A percentile compares a stretch with the other conserved stretches of the same genome.
Evolutionary conservation across 2,329 filamentous ascomycete genomes (phyloP).

Genomic region (Domatiomyces catenatus): DNA sequence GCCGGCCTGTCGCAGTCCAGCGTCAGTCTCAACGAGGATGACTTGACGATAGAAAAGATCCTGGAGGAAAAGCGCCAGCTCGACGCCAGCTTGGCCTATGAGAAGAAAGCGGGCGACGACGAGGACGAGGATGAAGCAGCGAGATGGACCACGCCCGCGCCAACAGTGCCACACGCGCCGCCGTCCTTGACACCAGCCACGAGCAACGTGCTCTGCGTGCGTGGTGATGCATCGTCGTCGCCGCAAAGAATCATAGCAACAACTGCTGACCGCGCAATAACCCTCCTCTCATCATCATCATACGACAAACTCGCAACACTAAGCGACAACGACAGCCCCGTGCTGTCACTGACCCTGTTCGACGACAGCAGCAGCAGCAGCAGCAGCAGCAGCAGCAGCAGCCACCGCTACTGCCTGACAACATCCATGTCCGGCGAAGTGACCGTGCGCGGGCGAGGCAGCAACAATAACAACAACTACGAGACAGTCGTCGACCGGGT

Average conservation of each 20-base stretch:
- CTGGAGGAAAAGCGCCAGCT: conserved; percentile 45
- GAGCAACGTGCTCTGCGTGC: conserved; percentile 18
- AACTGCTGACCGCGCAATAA: conserved; percentile 26
- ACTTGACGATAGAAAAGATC: conserved; percentile 44
- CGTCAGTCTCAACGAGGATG: conserved; percentile 25
- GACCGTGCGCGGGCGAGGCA: conserved; percentile 32
- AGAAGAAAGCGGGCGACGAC: conserved; percentile 34
- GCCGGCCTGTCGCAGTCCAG: conserved; percentile 38
- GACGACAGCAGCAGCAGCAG: too few species aligned
- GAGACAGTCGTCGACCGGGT: conserved; percentile 16
- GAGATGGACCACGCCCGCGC: conserved; percentile 10
- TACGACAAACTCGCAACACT: background rate
- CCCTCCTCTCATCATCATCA: background rate
- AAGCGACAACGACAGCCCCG: conserved; percentile 23
- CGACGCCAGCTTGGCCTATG: conserved; percentile 40
- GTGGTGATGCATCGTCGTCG: conserved; percentile 2
- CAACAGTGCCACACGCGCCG: background rate
- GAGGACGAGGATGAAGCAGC: background rate
- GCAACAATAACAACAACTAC: too few species aligned
- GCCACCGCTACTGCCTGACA: conserved; percentile 30
- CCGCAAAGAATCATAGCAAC: conserved; percentile 1
- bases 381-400: too few species aligned
- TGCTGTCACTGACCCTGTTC: conserved; percentile 35
- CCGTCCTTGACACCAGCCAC: background rate
- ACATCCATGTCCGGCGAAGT: conserved; percentile 46